Base-by-base conservation (phyloP, 768 basidiomycete genomes). In the Collybia nuda region DNA sequence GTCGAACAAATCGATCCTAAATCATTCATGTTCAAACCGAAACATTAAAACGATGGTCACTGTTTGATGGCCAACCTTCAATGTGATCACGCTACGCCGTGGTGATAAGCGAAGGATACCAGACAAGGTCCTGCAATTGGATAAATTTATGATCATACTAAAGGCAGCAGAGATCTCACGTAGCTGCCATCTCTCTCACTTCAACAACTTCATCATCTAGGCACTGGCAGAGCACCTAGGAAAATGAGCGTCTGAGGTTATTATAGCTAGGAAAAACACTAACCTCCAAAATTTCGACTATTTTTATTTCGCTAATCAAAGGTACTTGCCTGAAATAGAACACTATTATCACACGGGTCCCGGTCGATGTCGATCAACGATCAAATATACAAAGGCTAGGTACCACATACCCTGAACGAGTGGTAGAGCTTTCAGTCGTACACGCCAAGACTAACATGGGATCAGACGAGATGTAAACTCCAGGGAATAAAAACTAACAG, bases 271-370 rank as follows among this genome's bases (percentile, higher is more conserved):
- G 28, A 22, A 17, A 37, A 29, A 26, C 15, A 60, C 70, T 23
- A 54, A 88, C 90, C 74, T 93, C 91, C 14, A 95, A 70, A 57
- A 95, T 90, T 60, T 88, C 81, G 2, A 87, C 77, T 7, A 93
- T 79, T 67, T 86, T 87, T 23, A 74, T 70, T 59, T 94, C 91
- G 48, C 73, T 79, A 52, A 97, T 82, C 44, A 91, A 68, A n/a
- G 89, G 88, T 7, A 90, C 75, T 63, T 93, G 88, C 39, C 93
- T 84, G 81, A 93, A 95, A 71, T 93, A 93, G 60, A 90, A 86
- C 23, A 93, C 85, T 88, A 44, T 5, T 47, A 47, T n/a, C n/a
- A n/a, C n/a, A n/a, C n/a, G 19, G n/a, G 38, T n/a, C n/a, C n/a
- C n/a, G 12, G 32, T 32, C 24, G 9, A 32, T 14, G 12, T 32